Evolutionary conservation across 192 early-diverging fungal genomes (phyloP).

Genomic region (Pecoramyces ruminantium): DNA sequence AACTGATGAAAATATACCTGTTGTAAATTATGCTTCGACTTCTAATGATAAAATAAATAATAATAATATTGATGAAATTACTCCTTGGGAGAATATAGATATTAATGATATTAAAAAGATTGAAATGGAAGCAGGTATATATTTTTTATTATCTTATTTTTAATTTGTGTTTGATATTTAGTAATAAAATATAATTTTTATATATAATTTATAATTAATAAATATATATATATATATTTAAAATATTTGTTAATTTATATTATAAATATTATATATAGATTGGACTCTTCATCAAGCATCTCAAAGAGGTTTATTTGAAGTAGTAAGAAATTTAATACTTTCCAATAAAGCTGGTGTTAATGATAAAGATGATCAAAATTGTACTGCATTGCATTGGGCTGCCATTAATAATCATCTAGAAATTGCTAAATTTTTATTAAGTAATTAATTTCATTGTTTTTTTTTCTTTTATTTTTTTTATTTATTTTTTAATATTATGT

Average conservation of each 20-base stretch:
- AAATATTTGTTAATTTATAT: no score
- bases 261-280: no score
- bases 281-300: neutral
- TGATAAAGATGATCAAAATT: conserved; percentile 45
- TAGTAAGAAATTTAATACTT: neutral
- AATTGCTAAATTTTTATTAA: neutral
- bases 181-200: no score
- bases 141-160: no score
- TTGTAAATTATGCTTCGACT: neutral
- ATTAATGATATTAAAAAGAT: neutral
- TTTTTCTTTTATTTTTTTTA: no score
- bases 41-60: neutral
- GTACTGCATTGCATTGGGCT: conserved; percentile 73
- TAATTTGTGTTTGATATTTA: no score
- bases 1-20: neutral
- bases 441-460: neutral
- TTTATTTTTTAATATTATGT: no score
- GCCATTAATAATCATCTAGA: conserved; percentile 26
- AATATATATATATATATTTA: no score
- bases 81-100: neutral
- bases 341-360: conserved; percentile 13
- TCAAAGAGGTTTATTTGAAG: neutral
- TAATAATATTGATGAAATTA: neutral
- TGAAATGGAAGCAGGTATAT: neutral
- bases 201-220: no score